Evolutionary conservation across 768 basidiomycete species (phyloP), one percentile per base, ranked within the genome.

Genomic region (Mycena rosella): DNA sequence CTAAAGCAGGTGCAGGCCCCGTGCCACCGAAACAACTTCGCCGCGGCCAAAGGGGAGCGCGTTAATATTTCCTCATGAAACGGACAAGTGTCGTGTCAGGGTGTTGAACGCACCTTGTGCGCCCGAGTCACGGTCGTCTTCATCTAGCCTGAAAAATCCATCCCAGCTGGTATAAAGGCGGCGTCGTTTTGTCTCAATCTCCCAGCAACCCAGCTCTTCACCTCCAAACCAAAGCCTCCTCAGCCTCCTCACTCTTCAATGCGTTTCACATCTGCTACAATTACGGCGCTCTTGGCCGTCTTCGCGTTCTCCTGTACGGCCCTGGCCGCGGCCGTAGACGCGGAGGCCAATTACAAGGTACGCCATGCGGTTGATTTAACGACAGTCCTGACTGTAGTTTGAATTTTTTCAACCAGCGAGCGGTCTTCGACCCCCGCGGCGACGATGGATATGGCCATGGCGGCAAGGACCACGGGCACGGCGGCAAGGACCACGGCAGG

Each of bases 171-270:
- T 63, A 63, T 63, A 63, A 48, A 63, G 42, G 32, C 49, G 29
- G 15, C n/a, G 30, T 20, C 17, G 18, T 44, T 44, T n/a, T n/a
- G 24, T n/a, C n/a, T n/a, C n/a, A n/a, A n/a, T n/a, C n/a, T n/a
- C 53, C 44, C 60, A 62, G 52, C 60, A 62, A 26, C 54, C 38
- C 60, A 61, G 60, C 60, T 42, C 60, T 17, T 17, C 60, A 30
- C n/a, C 42, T 36, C 36, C n/a, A 45, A 60, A 18, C 17, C 49
- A 30, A 44, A 17, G 20, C 44, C 36, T 26, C 36, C 38, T n/a
- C 38, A 3, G 4, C 11, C 11, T 34, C n/a, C 24, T 40, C 20
- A 42, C 36, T 42, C 57, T 45, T 3, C 2, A 45, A 58, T 58
- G 57, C 57, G 57, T 34, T 47, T 58, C 57, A 20, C 57, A 18